phyloP scores from a whole-genome alignment of 352 stramenopile species.

The Plasmopara halstedii region DNA sequence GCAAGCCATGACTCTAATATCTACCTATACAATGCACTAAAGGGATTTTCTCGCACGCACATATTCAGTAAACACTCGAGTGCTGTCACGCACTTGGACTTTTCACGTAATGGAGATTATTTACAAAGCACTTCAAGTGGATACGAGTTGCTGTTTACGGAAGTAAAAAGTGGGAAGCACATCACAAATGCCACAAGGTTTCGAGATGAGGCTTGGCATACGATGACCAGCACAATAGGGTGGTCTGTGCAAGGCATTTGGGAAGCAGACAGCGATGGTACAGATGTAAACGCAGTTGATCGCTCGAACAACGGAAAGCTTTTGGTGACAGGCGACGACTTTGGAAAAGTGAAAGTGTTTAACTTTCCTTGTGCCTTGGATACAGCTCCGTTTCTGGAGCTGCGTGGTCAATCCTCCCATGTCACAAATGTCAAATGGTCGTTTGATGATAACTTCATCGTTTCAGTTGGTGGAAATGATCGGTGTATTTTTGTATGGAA shows the following conservation, averaged over 20 bases:
- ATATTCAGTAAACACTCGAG: slow-evolving; percentile 78
- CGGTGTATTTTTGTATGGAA: slow-evolving; percentile 70
- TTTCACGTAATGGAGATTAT: slow-evolving; percentile 55
- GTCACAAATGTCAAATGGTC: slow-evolving; percentile 76
- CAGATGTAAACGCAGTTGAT: slow-evolving; percentile 73
- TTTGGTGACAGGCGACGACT: slow-evolving; percentile 77
- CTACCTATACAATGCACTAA: slow-evolving; percentile 71
- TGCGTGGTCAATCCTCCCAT: slow-evolving; percentile 70
- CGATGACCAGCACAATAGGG: slow-evolving; percentile 76
- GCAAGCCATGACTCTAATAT: slow-evolving; percentile 66
- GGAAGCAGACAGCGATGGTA: slow-evolving; percentile 65
- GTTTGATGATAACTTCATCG: slow-evolving; percentile 41
- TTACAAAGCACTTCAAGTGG: slow-evolving; percentile 71
- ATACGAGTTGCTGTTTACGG: slow-evolving; percentile 87
- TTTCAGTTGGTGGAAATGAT: slow-evolving; percentile 76
- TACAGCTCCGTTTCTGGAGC: slow-evolving; percentile 41
- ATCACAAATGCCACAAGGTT: slow-evolving; percentile 75
- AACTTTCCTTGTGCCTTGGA: slow-evolving; percentile 66
- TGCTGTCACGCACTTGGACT: slow-evolving; percentile 75
- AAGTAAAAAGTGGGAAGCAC: slow-evolving; percentile 54
- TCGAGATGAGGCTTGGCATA: slow-evolving; percentile 87
- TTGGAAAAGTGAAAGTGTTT: slow-evolving; percentile 84
- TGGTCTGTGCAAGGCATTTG: slow-evolving; percentile 91
- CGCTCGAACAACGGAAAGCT: slow-evolving; percentile 53
- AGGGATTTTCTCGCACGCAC: slow-evolving; percentile 53